These are phyloP conservation scores for Huiozyma naganishii DNA, from an alignment of 805 yeast species.

Conservation along the genomic window DNA sequence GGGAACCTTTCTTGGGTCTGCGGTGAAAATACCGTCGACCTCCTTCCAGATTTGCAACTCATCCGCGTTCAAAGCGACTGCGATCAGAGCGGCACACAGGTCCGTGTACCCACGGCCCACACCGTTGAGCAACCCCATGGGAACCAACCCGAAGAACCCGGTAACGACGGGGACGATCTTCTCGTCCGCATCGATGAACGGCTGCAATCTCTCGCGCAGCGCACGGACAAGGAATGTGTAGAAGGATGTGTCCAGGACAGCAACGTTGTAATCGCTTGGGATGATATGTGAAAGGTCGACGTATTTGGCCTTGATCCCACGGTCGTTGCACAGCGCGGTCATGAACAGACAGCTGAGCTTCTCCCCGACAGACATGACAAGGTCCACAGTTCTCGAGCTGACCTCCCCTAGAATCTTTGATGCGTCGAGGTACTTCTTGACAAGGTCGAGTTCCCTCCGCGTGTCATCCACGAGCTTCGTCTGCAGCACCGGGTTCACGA, in stretches of 20 bases:
- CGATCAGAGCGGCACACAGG: slow-evolving; percentile 90
- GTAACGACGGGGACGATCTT: slow-evolving; percentile 76
- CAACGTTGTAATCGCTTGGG: slow-evolving; percentile 43
- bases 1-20: slow-evolving; percentile 93
- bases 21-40: slow-evolving; percentile 97
- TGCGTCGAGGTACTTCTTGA: slow-evolving; percentile 67
- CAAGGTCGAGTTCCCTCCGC: slow-evolving; percentile 52
- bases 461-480: slow-evolving; percentile 49
- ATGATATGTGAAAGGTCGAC: slow-evolving; percentile 70
- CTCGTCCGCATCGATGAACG: slow-evolving; percentile 29
- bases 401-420: slow-evolving; percentile 88
- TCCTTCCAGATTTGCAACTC: slow-evolving; percentile 98
- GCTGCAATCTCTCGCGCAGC: slow-evolving; percentile 40
- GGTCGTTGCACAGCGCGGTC: slow-evolving; percentile 74
- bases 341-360: slow-evolving; percentile 83
- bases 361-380: slow-evolving; percentile 90
- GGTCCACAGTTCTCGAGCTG: slow-evolving; percentile 75
- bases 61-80: slow-evolving; percentile 85
- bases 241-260: slow-evolving; percentile 57
- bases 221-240: slow-evolving; percentile 45
- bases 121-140: slow-evolving; percentile 85
- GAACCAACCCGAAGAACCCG: slow-evolving; percentile 92
- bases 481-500: slow-evolving; percentile 38
- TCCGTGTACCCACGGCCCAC: slow-evolving; percentile 98
- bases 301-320: slow-evolving; percentile 66